phyloP scores from a whole-genome alignment of 768 basidiomycete genomes.

The Termitomyces sp. region DNA sequence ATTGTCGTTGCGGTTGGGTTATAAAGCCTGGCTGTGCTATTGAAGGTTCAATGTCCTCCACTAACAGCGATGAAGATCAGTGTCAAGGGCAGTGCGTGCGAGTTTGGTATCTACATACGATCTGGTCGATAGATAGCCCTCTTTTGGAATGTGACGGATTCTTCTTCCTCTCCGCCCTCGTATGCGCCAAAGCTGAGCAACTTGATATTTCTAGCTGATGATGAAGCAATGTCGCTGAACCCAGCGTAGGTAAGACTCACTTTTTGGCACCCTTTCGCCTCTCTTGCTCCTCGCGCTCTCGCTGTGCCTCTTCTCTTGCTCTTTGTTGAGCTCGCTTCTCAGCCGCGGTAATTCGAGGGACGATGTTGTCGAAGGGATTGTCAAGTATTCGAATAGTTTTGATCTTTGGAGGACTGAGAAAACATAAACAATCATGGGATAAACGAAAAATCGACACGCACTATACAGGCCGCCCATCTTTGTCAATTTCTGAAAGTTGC shows the following conservation, averaged over 20 bases:
- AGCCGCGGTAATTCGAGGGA: slow-evolving; percentile 93
- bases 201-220: slow-evolving; percentile 70
- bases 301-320: slow-evolving; percentile 72
- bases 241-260: slow-evolving; percentile 38
- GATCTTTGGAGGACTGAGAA: slow-evolving; percentile 83
- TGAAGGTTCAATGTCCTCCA: slow-evolving; percentile 31
- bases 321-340: slow-evolving; percentile 84
- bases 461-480: slow-evolving; percentile 79
- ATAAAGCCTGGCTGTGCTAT: slow-evolving; percentile 39
- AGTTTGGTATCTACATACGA: slow-evolving; percentile 45
- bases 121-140: slow-evolving; percentile 84
- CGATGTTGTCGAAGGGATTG: slow-evolving; percentile 93
- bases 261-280: slow-evolving; percentile 83
- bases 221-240: neutral
- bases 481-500: slow-evolving; percentile 56
- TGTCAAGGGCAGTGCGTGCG: neutral
- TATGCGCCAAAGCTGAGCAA: slow-evolving; percentile 85
- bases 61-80: slow-evolving; percentile 25
- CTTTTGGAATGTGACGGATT: slow-evolving; percentile 58
- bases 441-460: slow-evolving; percentile 30
- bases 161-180: slow-evolving; percentile 63
- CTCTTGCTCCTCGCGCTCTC: slow-evolving; percentile 74
- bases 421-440: neutral
- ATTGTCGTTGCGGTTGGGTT: slow-evolving; percentile 20
- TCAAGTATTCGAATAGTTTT: slow-evolving; percentile 80